Base-by-base conservation (phyloP, 345 rosid genomes). In the Arabis alpina region DNA sequence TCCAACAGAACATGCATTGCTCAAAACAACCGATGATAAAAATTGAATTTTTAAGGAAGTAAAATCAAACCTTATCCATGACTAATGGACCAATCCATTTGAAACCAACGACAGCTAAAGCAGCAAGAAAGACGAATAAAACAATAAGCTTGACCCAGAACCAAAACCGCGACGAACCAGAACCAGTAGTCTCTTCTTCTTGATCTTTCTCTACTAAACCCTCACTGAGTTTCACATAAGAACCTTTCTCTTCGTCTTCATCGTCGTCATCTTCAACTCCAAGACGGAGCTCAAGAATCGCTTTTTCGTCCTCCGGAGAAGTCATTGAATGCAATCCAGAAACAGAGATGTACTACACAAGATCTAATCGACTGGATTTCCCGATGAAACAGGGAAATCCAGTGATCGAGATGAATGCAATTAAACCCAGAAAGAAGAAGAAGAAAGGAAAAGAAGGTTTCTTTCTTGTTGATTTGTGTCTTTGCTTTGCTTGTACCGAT, bases 51-150 rank as follows among this genome's bases (percentile, higher is more conserved):
- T 49, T 42, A 25, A 23, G 58, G 23, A 43, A 68, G 44, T 5
- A 10, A n/a, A 59, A 15, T 39, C 68, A 69, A 52, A 91, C 97
- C 92, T 87, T 88, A 51, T 93, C 94, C 88, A 93, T 93, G 54
- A 93, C 76, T 64, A 79, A 86, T 5, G 98, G 98, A 48, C 85
- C 93, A 60, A 93, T 79, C 98, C 98, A 91, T 73, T 78, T 87
- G 84, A 87, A 56, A 76, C 73, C 80, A 71, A 83, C 96, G 61
- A 73, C 70, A 72, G 84, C 89, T 64, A 89, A 67, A 10, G 83
- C 70, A 16, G 82, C 96, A 44, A 86, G 16, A 70, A 71, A 77
- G 27, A 74, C 23, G 43, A 91, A 54, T 44, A 89, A 36, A 45
- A 87, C 41, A 64, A 67, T 76, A 78, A 91, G 74, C 80, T 86